Percentiles rank a stretch among this genome's conserved stretches.
Conservation (phyloP, 129 eudicot genomes). For the Pulicaria dysenterica region DNA sequence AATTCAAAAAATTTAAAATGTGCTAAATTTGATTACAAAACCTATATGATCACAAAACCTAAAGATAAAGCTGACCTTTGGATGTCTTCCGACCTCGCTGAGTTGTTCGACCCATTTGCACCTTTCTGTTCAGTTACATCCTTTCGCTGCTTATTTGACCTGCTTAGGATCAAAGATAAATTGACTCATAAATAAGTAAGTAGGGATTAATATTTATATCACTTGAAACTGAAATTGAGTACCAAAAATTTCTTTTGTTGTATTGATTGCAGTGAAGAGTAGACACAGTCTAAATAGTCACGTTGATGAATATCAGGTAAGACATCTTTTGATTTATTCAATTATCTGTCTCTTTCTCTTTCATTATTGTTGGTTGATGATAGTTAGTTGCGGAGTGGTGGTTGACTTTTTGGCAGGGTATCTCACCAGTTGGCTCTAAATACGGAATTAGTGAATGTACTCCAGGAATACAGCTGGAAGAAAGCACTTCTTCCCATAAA, state of each 20-base stretch:
- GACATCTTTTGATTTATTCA: background rate
- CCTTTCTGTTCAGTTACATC: background rate
- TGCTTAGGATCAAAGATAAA: too few species aligned
- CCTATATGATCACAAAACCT: background rate
- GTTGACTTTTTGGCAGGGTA: conserved; percentile 46
- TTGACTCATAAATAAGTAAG: too few species aligned
- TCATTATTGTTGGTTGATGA: background rate
- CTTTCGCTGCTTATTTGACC: background rate
- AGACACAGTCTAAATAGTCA: conserved; percentile 32
- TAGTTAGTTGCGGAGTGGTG: conserved; percentile 11
- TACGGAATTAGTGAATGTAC: conserved; percentile 44
- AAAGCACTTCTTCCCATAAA: conserved; percentile 59
- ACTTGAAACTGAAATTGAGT: conserved; percentile 11
- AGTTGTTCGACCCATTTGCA: too few species aligned
- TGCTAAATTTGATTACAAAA: background rate
- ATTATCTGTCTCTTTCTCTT: background rate
- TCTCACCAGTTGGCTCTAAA: conserved; percentile 50
- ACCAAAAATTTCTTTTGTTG: conserved; percentile 23
- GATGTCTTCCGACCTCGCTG: too few species aligned
- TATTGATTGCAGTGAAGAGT: conserved; percentile 51
- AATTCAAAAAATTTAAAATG: background rate
- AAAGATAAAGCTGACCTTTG: background rate
- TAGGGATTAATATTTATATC: conserved; percentile 7
- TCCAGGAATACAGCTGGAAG: conserved; percentile 61
- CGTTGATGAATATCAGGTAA: conserved; percentile 54